Base-by-base conservation (phyloP, 2,329 filamentous ascomycete species). In the Arthroderma sp. region DNA sequence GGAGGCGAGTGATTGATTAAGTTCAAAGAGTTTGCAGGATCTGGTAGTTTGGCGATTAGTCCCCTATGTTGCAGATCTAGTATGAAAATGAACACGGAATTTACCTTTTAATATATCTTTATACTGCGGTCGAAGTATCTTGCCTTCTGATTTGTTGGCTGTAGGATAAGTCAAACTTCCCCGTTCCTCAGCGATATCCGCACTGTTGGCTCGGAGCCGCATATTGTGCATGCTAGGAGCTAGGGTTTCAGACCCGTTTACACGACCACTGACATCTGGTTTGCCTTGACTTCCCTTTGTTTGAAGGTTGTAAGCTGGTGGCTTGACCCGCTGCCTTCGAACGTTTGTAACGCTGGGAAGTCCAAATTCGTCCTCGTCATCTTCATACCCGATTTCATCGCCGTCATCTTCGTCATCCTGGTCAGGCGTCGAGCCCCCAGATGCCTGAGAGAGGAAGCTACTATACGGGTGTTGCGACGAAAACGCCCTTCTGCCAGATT, bases 101-200 rank as follows among this genome's bases (percentile, higher is more conserved):
- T 28, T 44, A 85, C 83, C 84, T 76, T 80, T 82, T 19, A 98
- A 74, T 49, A 98, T 94, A 61, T 98, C 93, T 73, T 98, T 96
- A 72, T 97, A 98, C 71, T 98, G 93, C 55, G 93, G 93, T 61
- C 93, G 83, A 21, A 98, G 76, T 59, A 97, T 97, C 77, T 98
- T 98, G 28, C 89, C 91, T 69, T 96, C 91, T 61, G 81, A 85
- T 72, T 91, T 94, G 72, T 91, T 91, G 2, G 91, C 83, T 65
- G 88, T 85, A 28, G 91, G 91, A 67, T 97, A 97, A 61, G 82
- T 84, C 13, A 88, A 83, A 39, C 86, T 77, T 23, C 88, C 88
- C 61, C 91, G 81, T 73, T 96, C 91, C 66, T 95, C 87, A 17
- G 91, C 90, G 69, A 97, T 96, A 70, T 97, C 91, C 61, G 88